Conservation (phyloP, 2,329 filamentous ascomycete species). For the Penicillium sp. region DNA sequence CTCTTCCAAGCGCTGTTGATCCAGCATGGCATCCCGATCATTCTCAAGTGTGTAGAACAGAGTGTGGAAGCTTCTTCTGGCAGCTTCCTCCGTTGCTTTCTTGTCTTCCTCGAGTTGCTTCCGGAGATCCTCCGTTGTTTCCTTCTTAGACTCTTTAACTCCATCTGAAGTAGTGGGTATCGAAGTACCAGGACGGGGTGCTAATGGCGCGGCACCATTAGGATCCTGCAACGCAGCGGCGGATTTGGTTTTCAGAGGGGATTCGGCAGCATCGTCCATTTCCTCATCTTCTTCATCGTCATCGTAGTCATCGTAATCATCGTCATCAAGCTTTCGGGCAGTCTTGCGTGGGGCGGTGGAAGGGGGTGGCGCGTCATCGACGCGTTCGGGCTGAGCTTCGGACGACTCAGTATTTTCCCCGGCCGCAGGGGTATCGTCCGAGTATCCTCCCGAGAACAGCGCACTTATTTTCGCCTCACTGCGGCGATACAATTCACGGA, state of each 20-base stretch:
- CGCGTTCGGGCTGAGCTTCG: constrained; percentile 40
- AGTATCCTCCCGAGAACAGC: constrained; percentile 61
- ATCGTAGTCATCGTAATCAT: constrained; percentile 68
- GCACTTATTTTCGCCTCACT: constrained; percentile 73
- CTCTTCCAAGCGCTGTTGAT: constrained; percentile 95
- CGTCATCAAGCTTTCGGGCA: constrained; percentile 74
- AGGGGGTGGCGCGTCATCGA: constrained; percentile 49
- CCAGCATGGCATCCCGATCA: constrained; percentile 92
- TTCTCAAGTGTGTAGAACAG: constrained; percentile 95
- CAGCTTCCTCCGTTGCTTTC: constrained; percentile 83
- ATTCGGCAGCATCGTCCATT: constrained; percentile 47
- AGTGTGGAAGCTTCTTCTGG: constrained; percentile 85
- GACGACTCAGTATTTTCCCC: constrained; percentile 46
- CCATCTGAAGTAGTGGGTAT: constrained; percentile 62
- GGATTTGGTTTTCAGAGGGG: constrained; percentile 53
- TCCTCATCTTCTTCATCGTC: constrained; percentile 61
- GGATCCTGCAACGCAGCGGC: constrained; percentile 54
- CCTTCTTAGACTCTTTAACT: constrained; percentile 55
- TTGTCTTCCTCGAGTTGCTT: constrained; percentile 92
- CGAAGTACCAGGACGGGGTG: constrained; percentile 65
- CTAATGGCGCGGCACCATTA: constrained; percentile 65
- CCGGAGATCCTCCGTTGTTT: constrained; percentile 80
- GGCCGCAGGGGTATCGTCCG: constrained; percentile 36
- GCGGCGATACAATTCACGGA: constrained; percentile 73
- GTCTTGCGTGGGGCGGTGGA: constrained; percentile 53